phyloP scores from a whole-genome alignment of 2,329 filamentous ascomycete genomes.

The Phaeophleospora eucalypticola region DNA sequence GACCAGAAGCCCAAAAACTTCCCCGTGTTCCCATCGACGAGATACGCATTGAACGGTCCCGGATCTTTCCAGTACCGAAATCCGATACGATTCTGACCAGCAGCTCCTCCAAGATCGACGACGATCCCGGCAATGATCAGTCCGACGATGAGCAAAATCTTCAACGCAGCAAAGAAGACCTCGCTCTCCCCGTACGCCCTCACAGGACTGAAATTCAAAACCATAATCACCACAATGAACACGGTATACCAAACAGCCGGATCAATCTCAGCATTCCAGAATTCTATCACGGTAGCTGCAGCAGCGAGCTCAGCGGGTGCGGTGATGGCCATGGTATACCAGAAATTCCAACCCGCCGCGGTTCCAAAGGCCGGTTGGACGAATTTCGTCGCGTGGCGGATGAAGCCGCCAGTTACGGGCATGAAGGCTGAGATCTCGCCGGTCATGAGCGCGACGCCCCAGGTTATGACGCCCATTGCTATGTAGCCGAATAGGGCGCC shows the following conservation, averaged over 20 bases:
- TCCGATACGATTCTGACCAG: conserved; percentile 10
- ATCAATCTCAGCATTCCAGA: conserved; percentile 30
- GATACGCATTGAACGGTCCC: conserved; percentile 14
- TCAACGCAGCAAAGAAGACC: conserved; percentile 16
- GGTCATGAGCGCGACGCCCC: conserved; percentile 33
- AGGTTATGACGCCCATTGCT: conserved; percentile 35
- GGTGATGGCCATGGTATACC: conserved; percentile 26
- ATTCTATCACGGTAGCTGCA: conserved; percentile 24
- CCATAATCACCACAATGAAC: conserved; percentile 33
- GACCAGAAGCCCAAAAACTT: conserved; percentile 23
- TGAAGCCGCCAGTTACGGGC: conserved; percentile 37
- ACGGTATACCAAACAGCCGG: conserved; percentile 34
- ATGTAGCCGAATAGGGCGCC: conserved; percentile 35
- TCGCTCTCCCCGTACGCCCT: conserved; percentile 17
- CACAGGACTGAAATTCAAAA: conserved; percentile 29
- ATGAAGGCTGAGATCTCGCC: conserved; percentile 38
- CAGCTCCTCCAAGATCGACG: conserved; percentile 15
- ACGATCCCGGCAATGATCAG: conserved; percentile 17
- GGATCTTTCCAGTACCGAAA: conserved; percentile 16
- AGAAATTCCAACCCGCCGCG: conserved; percentile 37
- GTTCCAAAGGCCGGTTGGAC: conserved; percentile 35
- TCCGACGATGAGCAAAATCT: conserved; percentile 15
- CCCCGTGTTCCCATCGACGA: conserved; percentile 10
- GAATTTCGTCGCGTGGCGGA: conserved; percentile 36
- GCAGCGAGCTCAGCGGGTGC: conserved; percentile 14